Evolutionary conservation across 2,329 filamentous ascomycete genomes (phyloP).

Genomic region (Colletotrichum cereale): DNA sequence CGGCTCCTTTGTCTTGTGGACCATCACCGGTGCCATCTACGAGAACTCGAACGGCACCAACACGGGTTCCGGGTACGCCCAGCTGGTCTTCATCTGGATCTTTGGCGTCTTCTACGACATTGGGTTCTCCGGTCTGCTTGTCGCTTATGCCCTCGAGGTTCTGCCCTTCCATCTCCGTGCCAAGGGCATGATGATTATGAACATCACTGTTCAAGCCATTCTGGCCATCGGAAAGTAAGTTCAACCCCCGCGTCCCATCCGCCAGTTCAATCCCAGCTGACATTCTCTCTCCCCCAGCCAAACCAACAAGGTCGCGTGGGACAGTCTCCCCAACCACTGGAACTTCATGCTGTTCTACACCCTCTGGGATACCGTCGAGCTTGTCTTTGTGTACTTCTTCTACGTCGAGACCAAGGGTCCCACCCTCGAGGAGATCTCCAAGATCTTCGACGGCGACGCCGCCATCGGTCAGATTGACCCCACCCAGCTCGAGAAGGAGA

Average conservation of each 20-base stretch:
- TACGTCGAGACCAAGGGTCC: conserved; percentile 79
- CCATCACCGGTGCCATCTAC: conserved; percentile 64
- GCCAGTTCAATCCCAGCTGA: not conserved
- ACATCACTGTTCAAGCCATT: conserved; percentile 72
- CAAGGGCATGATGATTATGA: conserved; percentile 74
- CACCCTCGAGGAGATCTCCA: conserved; percentile 77
- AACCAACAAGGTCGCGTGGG: conserved; percentile 74
- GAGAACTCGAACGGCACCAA: conserved; percentile 60
- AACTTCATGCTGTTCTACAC: conserved; percentile 77
- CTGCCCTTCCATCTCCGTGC: conserved; percentile 69
- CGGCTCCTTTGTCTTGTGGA: conserved; percentile 62
- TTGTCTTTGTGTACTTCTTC: conserved; percentile 74
- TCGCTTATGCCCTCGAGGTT: conserved; percentile 70
- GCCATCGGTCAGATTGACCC: conserved; percentile 68
- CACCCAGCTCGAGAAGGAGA: conserved; percentile 68
- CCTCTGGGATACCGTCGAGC: conserved; percentile 70
- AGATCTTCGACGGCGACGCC: conserved; percentile 77
- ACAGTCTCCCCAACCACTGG: conserved; percentile 70
- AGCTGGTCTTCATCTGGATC: conserved; percentile 70
- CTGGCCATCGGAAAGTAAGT: conserved; percentile 72
- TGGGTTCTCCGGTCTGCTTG: conserved; percentile 68
- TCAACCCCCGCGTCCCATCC: not conserved
- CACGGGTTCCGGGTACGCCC: conserved; percentile 61
- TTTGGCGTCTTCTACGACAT: conserved; percentile 72
- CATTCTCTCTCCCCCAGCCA: conserved; percentile 55